Conservation (phyloP, 1,139 yeast species). For the Geotrichum aggregatum region DNA sequence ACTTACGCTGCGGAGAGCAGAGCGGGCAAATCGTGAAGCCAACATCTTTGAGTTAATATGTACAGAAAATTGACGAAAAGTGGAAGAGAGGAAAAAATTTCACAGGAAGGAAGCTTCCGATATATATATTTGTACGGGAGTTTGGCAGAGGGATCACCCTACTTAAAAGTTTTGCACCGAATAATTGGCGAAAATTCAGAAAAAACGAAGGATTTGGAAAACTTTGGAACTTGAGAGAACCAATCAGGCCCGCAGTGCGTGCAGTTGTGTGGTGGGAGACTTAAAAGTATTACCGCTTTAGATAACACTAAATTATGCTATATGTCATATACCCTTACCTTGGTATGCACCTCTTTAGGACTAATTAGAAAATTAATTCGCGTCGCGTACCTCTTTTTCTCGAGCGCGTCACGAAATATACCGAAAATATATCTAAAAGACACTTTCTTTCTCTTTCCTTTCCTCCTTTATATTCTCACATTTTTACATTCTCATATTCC, state of each 20-base stretch:
- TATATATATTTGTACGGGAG: constrained; percentile 1
- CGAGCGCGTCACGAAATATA: neutral
- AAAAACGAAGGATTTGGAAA: neutral
- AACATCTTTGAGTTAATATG: constrained; percentile 19
- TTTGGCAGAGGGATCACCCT: neutral
- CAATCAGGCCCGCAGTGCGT: neutral
- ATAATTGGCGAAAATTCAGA: neutral
- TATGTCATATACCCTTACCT: neutral
- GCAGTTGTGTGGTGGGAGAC: neutral
- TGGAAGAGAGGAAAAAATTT: constrained; percentile 5
- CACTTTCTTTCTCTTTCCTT: neutral
- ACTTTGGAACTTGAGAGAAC: constrained; percentile 2
- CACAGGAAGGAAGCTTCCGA: constrained; percentile 3
- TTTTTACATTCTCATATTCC: constrained; percentile 1
- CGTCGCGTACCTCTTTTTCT: neutral
- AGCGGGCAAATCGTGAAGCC: constrained; percentile 23
- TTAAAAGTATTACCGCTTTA: neutral
- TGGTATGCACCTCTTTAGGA: neutral
- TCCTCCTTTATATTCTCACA: neutral
- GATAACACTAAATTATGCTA: too few relatives aligned
- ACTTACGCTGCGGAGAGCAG: constrained; percentile 23
- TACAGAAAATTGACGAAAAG: constrained; percentile 11
- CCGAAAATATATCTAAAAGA: too few relatives aligned
- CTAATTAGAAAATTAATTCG: neutral
- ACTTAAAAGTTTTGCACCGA: neutral